Conservation (phyloP, 371 early-diverging fungal species). For the Mortierella sp. region DNA sequence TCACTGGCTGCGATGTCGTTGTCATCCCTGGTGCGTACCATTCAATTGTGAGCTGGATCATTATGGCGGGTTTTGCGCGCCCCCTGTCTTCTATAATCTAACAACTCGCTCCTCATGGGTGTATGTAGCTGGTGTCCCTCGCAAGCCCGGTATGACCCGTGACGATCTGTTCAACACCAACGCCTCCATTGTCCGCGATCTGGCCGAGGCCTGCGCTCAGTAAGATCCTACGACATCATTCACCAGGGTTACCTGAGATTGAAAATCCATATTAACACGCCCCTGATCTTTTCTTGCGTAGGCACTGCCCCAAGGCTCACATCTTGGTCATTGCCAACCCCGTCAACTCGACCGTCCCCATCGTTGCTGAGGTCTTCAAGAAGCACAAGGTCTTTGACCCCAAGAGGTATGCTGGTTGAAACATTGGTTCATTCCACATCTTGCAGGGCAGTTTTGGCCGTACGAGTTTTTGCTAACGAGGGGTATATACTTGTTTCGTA, state of each 20-base stretch:
- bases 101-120: background rate
- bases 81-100: too few relatives aligned
- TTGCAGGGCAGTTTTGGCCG: background rate
- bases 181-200: slow-evolving; percentile 93
- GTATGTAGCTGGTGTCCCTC: slow-evolving; percentile 92
- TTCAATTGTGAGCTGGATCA: too few relatives aligned
- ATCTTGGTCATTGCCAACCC: slow-evolving; percentile 99
- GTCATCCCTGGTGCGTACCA: slow-evolving; percentile 79
- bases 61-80: too few relatives aligned
- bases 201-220: slow-evolving; percentile 79
- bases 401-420: slow-evolving; percentile 64
- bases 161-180: slow-evolving; percentile 99
- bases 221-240: slow-evolving; percentile 14
- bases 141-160: slow-evolving; percentile 99
- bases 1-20: slow-evolving; percentile 90
- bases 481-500: too few relatives aligned
- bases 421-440: background rate
- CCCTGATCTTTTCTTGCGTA: slow-evolving; percentile 29
- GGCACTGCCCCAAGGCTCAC: slow-evolving; percentile 96
- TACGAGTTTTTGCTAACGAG: background rate
- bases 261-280: too few relatives aligned
- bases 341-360: slow-evolving; percentile 99
- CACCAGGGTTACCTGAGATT: too few relatives aligned
- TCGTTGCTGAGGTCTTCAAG: slow-evolving; percentile 97
- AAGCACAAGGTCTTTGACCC: slow-evolving; percentile 93